phyloP scores from a whole-genome alignment of 129 eudicot genomes.

The Chrysanthemum lavandulifolium region DNA sequence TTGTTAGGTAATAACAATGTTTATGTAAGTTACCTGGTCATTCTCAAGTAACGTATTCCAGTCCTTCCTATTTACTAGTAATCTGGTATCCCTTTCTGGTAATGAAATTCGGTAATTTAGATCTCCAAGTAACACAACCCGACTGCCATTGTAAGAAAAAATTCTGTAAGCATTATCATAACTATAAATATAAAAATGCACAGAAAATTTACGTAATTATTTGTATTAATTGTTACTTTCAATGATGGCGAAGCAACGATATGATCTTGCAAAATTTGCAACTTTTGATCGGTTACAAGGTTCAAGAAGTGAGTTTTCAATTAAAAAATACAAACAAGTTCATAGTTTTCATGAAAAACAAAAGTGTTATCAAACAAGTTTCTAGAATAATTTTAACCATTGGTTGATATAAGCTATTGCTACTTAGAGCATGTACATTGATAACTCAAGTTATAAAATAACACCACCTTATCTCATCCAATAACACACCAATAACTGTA shows the following conservation, averaged over 20 bases:
- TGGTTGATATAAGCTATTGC: too few relatives aligned
- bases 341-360: background rate
- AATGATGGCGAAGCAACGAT: too few relatives aligned
- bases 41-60: constrained; percentile 67
- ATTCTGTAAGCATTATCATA: background rate
- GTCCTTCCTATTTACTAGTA: constrained; percentile 52
- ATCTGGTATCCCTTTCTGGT: constrained; percentile 56
- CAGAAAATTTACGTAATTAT: background rate
- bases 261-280: too few relatives aligned
- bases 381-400: too few relatives aligned
- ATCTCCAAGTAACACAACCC: constrained; percentile 70
- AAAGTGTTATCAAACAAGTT: background rate
- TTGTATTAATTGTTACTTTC: background rate
- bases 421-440: too few relatives aligned
- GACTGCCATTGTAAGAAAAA: constrained; percentile 33
- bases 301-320: background rate
- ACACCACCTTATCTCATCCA: too few relatives aligned
- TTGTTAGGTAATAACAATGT: background rate
- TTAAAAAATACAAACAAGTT: background rate
- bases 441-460: too few relatives aligned
- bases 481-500: too few relatives aligned
- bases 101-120: constrained; percentile 72
- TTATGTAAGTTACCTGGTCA: constrained; percentile 60
- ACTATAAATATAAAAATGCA: background rate
- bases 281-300: too few relatives aligned